Evolutionary conservation across 805 yeast genomes (phyloP).

Genomic region (Lipomyces orientalis): DNA sequence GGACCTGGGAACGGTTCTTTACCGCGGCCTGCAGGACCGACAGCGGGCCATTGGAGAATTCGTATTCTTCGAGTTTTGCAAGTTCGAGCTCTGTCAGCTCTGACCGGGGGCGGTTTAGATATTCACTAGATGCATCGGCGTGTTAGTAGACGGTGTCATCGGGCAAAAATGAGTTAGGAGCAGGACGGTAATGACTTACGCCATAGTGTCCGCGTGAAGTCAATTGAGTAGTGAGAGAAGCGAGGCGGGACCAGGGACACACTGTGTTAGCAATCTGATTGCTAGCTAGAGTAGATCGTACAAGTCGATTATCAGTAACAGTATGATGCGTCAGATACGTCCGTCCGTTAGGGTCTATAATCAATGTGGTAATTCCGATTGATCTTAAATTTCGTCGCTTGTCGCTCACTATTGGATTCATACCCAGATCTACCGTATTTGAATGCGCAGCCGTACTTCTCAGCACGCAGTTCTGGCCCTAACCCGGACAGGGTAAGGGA

Average conservation of each 20-base stretch:
- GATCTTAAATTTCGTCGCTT: background rate
- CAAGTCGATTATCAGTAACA: background rate
- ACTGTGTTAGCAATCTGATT: background rate
- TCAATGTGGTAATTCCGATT: background rate
- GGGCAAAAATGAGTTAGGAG: too few relatives aligned
- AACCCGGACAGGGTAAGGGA: background rate
- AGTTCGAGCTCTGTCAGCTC: slow-evolving; percentile 83
- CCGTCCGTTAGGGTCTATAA: background rate
- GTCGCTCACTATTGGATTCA: background rate
- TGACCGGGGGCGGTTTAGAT: slow-evolving; percentile 72
- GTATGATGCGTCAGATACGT: background rate
- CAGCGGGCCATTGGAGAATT: slow-evolving; percentile 89
- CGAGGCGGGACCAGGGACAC: too few relatives aligned
- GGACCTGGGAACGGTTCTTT: slow-evolving; percentile 71
- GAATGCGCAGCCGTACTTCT: background rate
- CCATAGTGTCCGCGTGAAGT: background rate
- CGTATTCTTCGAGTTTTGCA: slow-evolving; percentile 83
- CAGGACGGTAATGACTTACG: background rate
- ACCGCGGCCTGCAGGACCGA: slow-evolving; percentile 85
- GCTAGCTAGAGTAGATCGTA: too few relatives aligned
- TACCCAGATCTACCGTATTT: background rate
- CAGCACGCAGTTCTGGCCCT: background rate
- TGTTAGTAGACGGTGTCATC: background rate
- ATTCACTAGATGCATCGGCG: slow-evolving; percentile 53
- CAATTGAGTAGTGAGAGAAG: too few relatives aligned